Percentiles rank a stretch among this genome's conserved stretches.
phyloP scores from a whole-genome alignment of 208 protist genomes.

The Crithidia expoeki region DNA sequence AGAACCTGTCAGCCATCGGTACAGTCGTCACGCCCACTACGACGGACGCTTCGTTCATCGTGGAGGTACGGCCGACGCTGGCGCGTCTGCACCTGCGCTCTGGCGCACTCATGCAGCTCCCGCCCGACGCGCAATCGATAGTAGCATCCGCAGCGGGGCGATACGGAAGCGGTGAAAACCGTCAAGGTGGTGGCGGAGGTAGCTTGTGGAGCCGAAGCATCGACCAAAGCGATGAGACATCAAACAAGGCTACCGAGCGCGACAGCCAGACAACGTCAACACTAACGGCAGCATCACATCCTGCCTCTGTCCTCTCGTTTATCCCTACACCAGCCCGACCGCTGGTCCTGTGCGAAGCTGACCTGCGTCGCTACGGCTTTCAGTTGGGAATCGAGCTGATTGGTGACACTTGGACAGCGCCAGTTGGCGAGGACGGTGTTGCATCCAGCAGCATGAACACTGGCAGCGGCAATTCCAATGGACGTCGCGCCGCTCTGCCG shows the following conservation, averaged over 20 bases:
- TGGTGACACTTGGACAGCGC: slow-evolving; percentile 71
- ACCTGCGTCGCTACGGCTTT: slow-evolving; percentile 66
- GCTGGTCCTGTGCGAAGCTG: slow-evolving; percentile 76
- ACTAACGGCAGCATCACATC: background rate
- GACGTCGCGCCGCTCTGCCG: slow-evolving; percentile 7
- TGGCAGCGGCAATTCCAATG: background rate
- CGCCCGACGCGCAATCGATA: background rate
- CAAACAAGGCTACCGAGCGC: background rate
- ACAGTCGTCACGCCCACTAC: slow-evolving; percentile 6
- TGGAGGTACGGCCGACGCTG: slow-evolving; percentile 78
- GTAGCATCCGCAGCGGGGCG: too few species aligned
- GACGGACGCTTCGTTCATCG: slow-evolving; percentile 57
- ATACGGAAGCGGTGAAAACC: background rate
- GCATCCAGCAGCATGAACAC: background rate
- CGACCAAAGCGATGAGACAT: background rate
- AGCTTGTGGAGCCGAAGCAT: slow-evolving; percentile 15
- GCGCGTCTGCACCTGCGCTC: slow-evolving; percentile 77
- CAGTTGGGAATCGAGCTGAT: slow-evolving; percentile 86
- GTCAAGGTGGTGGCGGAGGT: background rate
- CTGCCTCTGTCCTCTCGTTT: slow-evolving; percentile 25
- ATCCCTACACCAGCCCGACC: slow-evolving; percentile 35
- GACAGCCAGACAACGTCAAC: background rate
- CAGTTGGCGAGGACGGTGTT: slow-evolving; percentile 32
- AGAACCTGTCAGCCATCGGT: background rate
- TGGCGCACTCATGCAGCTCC: slow-evolving; percentile 5